phyloP scores from a whole-genome alignment of 2,329 filamentous ascomycete genomes.

The Nemania serpens region DNA sequence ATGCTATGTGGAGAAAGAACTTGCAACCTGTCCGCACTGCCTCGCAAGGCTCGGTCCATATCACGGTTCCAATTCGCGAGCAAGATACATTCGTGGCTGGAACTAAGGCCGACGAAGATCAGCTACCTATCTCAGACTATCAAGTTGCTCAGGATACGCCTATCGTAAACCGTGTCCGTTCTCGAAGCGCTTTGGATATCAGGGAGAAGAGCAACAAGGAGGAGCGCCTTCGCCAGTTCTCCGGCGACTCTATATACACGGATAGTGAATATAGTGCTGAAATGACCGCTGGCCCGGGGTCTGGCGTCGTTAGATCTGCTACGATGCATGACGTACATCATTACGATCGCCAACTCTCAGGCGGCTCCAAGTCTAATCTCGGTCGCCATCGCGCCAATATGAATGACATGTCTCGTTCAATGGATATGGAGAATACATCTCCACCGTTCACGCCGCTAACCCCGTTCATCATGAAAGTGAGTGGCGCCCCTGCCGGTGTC shows the following conservation, averaged over 20 bases:
- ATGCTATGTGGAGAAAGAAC: constrained; percentile 17
- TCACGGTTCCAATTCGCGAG: neutral
- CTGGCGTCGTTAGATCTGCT: constrained; percentile 17
- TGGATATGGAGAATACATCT: neutral
- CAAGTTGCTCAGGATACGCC: neutral
- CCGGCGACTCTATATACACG: neutral
- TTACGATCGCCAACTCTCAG: constrained; percentile 4
- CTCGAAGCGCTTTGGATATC: constrained; percentile 24
- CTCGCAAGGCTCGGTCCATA: constrained; percentile 16
- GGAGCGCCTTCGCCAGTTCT: constrained; percentile 10
- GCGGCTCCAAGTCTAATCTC: neutral
- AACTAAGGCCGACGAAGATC: neutral
- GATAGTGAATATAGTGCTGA: neutral
- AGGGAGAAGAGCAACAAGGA: constrained; percentile 13
- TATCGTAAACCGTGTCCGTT: constrained; percentile 16
- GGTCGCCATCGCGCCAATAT: neutral
- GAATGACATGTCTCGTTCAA: neutral
- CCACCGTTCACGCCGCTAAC: constrained; percentile 38
- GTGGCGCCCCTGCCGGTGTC: constrained; percentile 25
- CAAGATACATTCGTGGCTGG: neutral
- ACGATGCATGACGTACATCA: constrained; percentile 17
- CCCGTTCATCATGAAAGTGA: constrained; percentile 38
- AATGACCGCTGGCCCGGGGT: neutral
- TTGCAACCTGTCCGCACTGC: neutral
- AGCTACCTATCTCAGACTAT: neutral